Base-by-base conservation (phyloP, 352 stramenopile genomes). In the Phytophthora crassamura region DNA sequence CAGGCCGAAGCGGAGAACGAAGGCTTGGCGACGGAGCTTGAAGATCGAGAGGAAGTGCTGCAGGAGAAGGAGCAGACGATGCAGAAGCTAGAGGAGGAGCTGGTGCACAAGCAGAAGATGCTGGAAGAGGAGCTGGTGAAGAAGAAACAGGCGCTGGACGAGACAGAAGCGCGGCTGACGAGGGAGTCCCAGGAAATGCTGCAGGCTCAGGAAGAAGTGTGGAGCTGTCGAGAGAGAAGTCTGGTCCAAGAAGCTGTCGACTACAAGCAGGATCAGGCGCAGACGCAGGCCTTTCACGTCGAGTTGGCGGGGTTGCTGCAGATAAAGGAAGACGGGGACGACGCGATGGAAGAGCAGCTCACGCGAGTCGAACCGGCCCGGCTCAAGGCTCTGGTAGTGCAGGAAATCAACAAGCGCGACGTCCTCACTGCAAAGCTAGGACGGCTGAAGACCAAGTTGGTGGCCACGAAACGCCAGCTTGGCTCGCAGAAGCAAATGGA, bases 1-100 rank as follows among this genome's bases (percentile, higher is more conserved):
- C 68, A 82, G 39, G 67, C 81, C 32, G 75, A 87, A 56, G 45
- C 38, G 12, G 78, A 90, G 43, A 78, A 61, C 22, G 86, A 61
- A 57, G 75, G 18, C 58, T 72, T 73, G 46, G 47, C 22, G 48
- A 62, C 14, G 40, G 47, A 64, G 47, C 52, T 75, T 8, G 58
- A 73, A 18, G 66, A 78, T n/a, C 41, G 53, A 18, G 56, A 68
- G 7, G 47, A 67, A 4, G 40, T 47, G 34, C 4, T 72, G 11
- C 6, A 3, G n/a, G 57, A 68, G 15, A 72, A 65, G 39, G 47
- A 70, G 10, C 51, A 65, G 38, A 15, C 7, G 9, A 58, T 67
- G 14, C 54, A 35, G 11, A 35, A 68, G 18, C 42, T 83, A 48
- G 66, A 78, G 30, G 51, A 73, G 30, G 61, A 78, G 18, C 11